Percentiles rank a stretch among this genome's conserved stretches.
Conservation (phyloP, 306 rosid genomes). For the Glycyrrhiza uralensis region DNA sequence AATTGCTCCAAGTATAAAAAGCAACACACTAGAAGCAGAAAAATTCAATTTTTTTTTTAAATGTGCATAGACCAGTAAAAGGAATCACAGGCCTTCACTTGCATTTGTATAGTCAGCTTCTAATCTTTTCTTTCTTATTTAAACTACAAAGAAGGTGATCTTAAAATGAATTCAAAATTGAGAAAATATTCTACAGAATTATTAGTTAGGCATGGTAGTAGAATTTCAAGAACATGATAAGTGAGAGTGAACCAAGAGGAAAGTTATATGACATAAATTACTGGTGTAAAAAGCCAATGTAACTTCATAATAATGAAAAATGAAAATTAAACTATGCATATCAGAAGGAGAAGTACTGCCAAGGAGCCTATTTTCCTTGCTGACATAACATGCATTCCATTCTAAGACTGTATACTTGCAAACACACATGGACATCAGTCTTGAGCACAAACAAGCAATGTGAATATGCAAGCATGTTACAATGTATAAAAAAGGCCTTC, state of each 20-base stretch:
- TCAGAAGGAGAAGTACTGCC: background rate
- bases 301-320: background rate
- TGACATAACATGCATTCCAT: background rate
- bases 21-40: conserved; percentile 2
- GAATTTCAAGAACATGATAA: background rate
- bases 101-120: background rate
- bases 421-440: background rate
- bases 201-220: background rate
- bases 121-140: background rate
- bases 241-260: background rate
- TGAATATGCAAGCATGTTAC: background rate
- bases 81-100: background rate
- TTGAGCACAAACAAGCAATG: background rate
- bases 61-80: background rate
- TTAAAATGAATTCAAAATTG: background rate
- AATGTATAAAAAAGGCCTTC: background rate
- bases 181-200: background rate
- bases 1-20: background rate
- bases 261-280: background rate
- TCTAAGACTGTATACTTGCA: background rate
- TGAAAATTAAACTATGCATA: background rate
- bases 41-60: background rate
- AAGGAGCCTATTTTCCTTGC: background rate
- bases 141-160: background rate
- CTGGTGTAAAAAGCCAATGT: background rate